Evolutionary conservation across 108 stramenopile genomes (phyloP).

Genomic region (Cyclotella sp.): DNA sequence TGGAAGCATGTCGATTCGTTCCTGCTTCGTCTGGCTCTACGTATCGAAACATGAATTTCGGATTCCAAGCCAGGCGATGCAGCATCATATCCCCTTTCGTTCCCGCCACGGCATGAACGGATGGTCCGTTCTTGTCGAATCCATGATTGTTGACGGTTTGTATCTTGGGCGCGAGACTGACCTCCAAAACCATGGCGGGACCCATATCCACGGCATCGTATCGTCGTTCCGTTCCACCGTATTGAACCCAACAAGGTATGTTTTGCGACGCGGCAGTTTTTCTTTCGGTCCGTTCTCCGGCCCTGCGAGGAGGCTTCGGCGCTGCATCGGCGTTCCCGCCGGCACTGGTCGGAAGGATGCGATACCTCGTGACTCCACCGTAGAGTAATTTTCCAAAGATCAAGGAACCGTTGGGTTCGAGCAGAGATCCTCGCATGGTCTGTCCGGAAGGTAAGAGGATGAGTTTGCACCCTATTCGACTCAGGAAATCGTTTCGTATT

Average conservation of each 20-base stretch:
- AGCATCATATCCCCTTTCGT: slow-evolving; percentile 43
- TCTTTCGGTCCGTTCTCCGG: slow-evolving; percentile 59
- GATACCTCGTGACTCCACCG: slow-evolving; percentile 76
- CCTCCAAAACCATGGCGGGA: slow-evolving; percentile 66
- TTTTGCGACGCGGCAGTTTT: slow-evolving; percentile 37
- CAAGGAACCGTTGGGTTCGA: slow-evolving; percentile 59
- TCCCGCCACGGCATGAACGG: background rate
- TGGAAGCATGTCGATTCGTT: background rate
- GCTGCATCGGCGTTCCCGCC: background rate
- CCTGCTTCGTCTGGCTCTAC: slow-evolving; percentile 23
- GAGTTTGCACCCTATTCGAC: slow-evolving; percentile 61
- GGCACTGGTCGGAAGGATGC: slow-evolving; percentile 46
- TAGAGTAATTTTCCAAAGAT: slow-evolving; percentile 85
- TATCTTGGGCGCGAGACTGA: slow-evolving; percentile 49
- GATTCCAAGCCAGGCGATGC: slow-evolving; percentile 55
- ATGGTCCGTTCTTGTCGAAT: background rate
- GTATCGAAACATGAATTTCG: slow-evolving; percentile 53
- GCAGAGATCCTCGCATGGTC: slow-evolving; percentile 35
- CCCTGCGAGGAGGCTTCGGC: slow-evolving; percentile 43
- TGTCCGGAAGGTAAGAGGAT: slow-evolving; percentile 70
- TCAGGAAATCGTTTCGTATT: slow-evolving; percentile 53
- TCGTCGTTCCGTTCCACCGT: slow-evolving; percentile 18
- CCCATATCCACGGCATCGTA: slow-evolving; percentile 83
- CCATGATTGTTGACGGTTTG: background rate
- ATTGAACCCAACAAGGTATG: slow-evolving; percentile 21